Conservation (phyloP, 2,329 filamentous ascomycete genomes). For the Colletotrichum sp. region DNA sequence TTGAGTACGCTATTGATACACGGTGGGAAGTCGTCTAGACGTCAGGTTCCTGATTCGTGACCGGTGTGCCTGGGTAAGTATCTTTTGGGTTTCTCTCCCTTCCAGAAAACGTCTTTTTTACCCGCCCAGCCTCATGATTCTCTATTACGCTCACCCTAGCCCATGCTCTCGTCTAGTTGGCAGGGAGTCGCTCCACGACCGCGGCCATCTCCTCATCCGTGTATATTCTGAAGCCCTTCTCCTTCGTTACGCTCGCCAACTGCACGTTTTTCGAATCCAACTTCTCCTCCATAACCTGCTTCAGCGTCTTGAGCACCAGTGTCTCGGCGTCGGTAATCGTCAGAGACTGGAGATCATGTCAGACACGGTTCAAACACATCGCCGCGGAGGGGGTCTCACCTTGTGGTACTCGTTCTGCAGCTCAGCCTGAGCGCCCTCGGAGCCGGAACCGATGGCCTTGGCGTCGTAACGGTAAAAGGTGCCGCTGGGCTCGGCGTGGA, state of each 20-base stretch:
- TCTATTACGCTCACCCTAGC: neutral
- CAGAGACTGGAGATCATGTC: slow-evolving; percentile 66
- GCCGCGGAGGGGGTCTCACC: slow-evolving; percentile 43
- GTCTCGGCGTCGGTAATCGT: slow-evolving; percentile 94
- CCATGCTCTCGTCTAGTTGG: slow-evolving; percentile 52
- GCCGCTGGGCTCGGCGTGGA: slow-evolving; percentile 96
- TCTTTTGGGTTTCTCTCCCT: neutral
- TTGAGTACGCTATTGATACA: slow-evolving; percentile 23
- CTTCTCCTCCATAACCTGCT: slow-evolving; percentile 99
- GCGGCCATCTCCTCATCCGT: slow-evolving; percentile 95
- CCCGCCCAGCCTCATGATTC: neutral
- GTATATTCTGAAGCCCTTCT: slow-evolving; percentile 98
- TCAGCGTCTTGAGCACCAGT: slow-evolving; percentile 94
- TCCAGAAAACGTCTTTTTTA: neutral
- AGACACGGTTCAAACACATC: neutral
- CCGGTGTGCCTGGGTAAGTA: neutral
- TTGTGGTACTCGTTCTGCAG: slow-evolving; percentile 99
- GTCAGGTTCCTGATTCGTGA: slow-evolving; percentile 8
- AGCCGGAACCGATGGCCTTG: slow-evolving; percentile 97
- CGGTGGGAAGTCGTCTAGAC: slow-evolving; percentile 4
- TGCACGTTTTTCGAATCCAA: slow-evolving; percentile 98
- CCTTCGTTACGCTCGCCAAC: slow-evolving; percentile 95
- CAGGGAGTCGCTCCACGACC: slow-evolving; percentile 83
- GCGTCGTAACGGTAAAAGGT: slow-evolving; percentile 99
- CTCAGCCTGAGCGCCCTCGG: slow-evolving; percentile 96